phyloP scores from a whole-genome alignment of 1,139 yeast species.

The Geotrichum citri-aurantii region DNA sequence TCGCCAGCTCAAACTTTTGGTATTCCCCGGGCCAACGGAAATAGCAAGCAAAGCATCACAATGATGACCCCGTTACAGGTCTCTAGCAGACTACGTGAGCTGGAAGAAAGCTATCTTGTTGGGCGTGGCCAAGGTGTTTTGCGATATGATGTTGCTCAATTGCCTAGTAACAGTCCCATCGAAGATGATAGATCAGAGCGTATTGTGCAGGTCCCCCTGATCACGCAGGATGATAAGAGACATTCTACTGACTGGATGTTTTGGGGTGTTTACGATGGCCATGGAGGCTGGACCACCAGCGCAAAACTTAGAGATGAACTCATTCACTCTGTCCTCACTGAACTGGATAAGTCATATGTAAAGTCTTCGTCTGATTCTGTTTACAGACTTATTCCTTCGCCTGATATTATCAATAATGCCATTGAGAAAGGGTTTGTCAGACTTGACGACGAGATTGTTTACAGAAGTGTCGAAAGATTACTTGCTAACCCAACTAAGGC shows the following conservation, averaged over 20 bases:
- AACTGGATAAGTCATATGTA: slow-evolving; percentile 62
- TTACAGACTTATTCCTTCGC: slow-evolving; percentile 52
- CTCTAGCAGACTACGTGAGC: slow-evolving; percentile 57
- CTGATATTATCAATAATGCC: slow-evolving; percentile 70
- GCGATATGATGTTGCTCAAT: slow-evolving; percentile 84
- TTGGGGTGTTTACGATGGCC: slow-evolving; percentile 95
- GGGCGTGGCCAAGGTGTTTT: slow-evolving; percentile 82
- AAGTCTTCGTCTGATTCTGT: slow-evolving; percentile 30
- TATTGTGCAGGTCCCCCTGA: slow-evolving; percentile 71
- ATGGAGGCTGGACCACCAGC: slow-evolving; percentile 93
- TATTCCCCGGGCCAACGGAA: slow-evolving; percentile 16
- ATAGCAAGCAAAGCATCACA: slow-evolving; percentile 12
- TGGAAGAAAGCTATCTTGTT: slow-evolving; percentile 75
- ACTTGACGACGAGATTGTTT: slow-evolving; percentile 81
- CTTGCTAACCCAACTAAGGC: slow-evolving; percentile 53
- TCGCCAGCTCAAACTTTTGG: slow-evolving; percentile 16
- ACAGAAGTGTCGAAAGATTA: slow-evolving; percentile 62
- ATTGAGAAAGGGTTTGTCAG: slow-evolving; percentile 73
- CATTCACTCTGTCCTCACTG: slow-evolving; percentile 66
- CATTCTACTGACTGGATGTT: slow-evolving; percentile 81
- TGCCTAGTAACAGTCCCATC: slow-evolving; percentile 87
- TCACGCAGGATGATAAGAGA: slow-evolving; percentile 17
- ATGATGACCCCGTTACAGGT: slow-evolving; percentile 71
- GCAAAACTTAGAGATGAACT: slow-evolving; percentile 74
- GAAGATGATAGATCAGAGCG: slow-evolving; percentile 92